Conservation (phyloP, 345 rosid species). For the Combretum micranthum region DNA sequence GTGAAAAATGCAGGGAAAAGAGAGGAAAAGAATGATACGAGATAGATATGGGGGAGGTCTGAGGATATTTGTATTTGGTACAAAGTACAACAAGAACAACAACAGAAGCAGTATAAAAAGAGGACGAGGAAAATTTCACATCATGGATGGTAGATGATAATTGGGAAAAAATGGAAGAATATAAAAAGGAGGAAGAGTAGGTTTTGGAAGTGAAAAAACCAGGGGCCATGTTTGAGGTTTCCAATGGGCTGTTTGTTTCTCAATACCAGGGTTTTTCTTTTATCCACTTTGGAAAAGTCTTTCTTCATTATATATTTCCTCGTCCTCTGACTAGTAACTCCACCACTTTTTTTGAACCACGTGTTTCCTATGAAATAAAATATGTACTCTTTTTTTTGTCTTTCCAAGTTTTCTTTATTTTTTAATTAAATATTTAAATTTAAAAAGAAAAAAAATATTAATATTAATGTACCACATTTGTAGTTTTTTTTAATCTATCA, state of each 20-base stretch:
- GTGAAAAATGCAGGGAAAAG: too few relatives aligned
- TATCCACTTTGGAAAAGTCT: not conserved
- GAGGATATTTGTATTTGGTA: too few relatives aligned
- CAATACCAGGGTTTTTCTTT: constrained; percentile 26
- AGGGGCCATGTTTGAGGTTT: constrained; percentile 51
- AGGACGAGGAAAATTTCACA: not conserved
- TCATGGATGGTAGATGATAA: constrained; percentile 7
- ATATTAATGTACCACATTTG: too few relatives aligned
- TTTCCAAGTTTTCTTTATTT: too few relatives aligned
- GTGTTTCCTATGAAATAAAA: not conserved
- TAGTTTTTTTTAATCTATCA: too few relatives aligned
- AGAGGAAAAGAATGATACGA: too few relatives aligned
- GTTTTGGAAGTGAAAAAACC: constrained; percentile 47
- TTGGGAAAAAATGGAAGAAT: constrained; percentile 3
- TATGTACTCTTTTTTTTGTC: too few relatives aligned
- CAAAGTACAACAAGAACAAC: not conserved
- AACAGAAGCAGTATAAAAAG: not conserved
- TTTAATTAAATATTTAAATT: too few relatives aligned
- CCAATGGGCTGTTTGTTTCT: constrained; percentile 70
- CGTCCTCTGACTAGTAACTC: too few relatives aligned
- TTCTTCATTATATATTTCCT: not conserved
- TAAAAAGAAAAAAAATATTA: too few relatives aligned
- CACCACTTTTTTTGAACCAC: not conserved
- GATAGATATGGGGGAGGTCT: too few relatives aligned
- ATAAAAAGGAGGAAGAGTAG: constrained; percentile 16